Evolutionary conservation across 257 asterid species (phyloP).

Genomic region (Dorcoceras hygrometricum): DNA sequence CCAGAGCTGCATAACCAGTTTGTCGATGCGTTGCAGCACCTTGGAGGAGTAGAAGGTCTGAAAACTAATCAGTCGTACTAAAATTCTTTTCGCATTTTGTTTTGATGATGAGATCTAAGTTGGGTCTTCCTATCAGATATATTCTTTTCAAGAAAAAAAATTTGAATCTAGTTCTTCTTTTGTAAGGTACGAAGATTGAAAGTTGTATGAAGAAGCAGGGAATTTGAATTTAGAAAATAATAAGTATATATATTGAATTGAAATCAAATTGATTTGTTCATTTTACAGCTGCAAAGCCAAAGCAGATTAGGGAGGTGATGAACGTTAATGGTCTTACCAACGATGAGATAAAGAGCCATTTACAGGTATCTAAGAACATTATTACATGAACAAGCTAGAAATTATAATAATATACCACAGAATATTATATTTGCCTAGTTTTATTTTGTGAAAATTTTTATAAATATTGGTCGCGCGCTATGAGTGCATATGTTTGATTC

Average conservation of each 20-base stretch:
- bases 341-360: constrained; percentile 46
- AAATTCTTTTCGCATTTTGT: no score
- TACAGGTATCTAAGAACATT: constrained; percentile 29
- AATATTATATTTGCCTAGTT: neutral
- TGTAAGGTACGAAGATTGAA: no score
- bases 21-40: constrained; percentile 48
- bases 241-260: neutral
- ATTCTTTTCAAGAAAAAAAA: no score
- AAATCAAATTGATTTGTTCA: neutral
- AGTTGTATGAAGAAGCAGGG: no score
- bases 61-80: neutral
- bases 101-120: no score
- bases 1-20: constrained; percentile 59
- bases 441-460: no score
- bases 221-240: no score
- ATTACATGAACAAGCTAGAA: neutral
- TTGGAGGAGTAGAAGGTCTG: constrained; percentile 64
- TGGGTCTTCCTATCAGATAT: neutral
- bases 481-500: no score
- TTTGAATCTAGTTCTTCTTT: no score
- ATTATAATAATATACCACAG: neutral
- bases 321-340: constrained; percentile 38
- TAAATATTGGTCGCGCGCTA: no score
- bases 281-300: constrained; percentile 38
- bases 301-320: constrained; percentile 42